Evolutionary conservation across 768 basidiomycete species (phyloP).

Genomic region (Austroboletus eburneus): DNA sequence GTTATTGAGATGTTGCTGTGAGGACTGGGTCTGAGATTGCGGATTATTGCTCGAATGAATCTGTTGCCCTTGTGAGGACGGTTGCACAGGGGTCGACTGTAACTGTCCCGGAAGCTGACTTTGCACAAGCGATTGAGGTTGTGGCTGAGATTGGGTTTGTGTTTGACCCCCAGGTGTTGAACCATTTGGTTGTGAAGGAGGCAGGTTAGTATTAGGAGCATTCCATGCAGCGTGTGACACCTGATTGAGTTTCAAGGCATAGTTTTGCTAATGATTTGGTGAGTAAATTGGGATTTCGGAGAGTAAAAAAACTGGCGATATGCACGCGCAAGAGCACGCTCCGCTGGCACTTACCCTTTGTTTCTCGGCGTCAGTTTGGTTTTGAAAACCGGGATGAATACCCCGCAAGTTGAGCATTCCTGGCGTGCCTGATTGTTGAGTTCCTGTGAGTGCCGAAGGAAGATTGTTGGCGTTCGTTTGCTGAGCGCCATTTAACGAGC

Average conservation of each 20-base stretch:
- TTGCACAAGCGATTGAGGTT: conserved; percentile 22
- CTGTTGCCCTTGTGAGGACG: conserved; percentile 29
- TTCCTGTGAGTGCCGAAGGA: conserved; percentile 34
- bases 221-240: conserved; percentile 63
- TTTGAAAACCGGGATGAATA: conserved; percentile 43
- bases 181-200: conserved; percentile 28
- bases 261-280: conserved; percentile 46
- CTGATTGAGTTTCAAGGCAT: conserved; percentile 61
- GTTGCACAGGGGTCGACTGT: conserved; percentile 18
- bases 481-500: conserved; percentile 37
- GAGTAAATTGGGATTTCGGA: neutral
- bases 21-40: conserved; percentile 29
- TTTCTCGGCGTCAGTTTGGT: conserved; percentile 63
- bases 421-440: conserved; percentile 52
- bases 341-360: conserved; percentile 51
- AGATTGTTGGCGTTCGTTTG: conserved; percentile 18
- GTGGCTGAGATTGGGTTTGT: conserved; percentile 24
- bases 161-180: conserved; percentile 18
- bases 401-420: conserved; percentile 60
- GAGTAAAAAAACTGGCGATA: neutral
- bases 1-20: conserved; percentile 46
- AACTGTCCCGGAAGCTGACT: conserved; percentile 20
- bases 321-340: neutral
- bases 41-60: conserved; percentile 32
- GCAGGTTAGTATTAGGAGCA: conserved; percentile 48